Evolutionary conservation across 805 yeast genomes (phyloP), one percentile per base, ranked within the genome.

Genomic region (Metschnikowia matae): DNA sequence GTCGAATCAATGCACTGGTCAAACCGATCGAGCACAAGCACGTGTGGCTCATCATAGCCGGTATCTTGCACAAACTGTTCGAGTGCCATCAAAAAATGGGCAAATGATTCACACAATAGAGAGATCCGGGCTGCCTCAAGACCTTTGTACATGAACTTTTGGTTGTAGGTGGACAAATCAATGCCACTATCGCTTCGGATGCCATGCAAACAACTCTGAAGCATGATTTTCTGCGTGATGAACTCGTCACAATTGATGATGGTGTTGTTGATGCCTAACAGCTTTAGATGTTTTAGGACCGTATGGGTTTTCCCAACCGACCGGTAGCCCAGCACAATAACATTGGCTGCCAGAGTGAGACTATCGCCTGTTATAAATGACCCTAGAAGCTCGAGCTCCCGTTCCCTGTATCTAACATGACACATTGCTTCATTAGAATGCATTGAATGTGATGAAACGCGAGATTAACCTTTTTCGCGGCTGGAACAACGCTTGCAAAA

Each of bases 271-370:
- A 72, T 58, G 1, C 58, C 59, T 13, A 72, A 46, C 7, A 55
- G 49, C 6, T 65, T 44, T 14, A 78, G 58, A 51, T 66, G 75
- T 15, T 57, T 49, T 1, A 51, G 54, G 4, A 79, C 62, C 0
- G 73, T 67, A 48, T 62, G 64, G 2, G 81, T 63, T 55, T 80
- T 80, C 0, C 84, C 84, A 15, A 76, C 65, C 1, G 82, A 70
- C 47, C 71, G 66, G 50, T 73, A 70, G 0, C 84, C 84, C 56
- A 78, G 81, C 3, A 79, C 67, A 2, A 77, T 59, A 10, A 79
- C 42, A 6, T 71, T 60, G 1, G 77, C 71, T 0, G 67, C 64
- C 62, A 69, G 65, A 2, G 60, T 33, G 3, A 50, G 55, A 1
- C 57, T 26, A 17, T 68, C 65, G 8, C 60, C 60, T 6, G 68